Evolutionary conservation across 1,139 yeast genomes (phyloP).

Genomic region (Spencermartinsiella ligniputridi): DNA sequence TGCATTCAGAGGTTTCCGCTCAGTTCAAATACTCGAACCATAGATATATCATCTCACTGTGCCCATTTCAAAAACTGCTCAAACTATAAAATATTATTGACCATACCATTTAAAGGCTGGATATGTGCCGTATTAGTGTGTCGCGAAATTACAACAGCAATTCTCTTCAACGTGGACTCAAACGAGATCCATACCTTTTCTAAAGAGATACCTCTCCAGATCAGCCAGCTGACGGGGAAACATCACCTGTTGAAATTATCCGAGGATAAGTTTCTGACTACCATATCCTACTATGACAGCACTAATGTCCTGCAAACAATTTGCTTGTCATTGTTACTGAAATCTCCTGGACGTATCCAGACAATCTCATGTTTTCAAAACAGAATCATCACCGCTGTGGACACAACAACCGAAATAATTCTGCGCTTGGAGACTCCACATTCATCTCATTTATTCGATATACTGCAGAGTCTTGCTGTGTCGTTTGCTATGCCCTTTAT

Average conservation of each 20-base stretch:
- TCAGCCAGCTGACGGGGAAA: not conserved
- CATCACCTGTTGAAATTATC: not conserved
- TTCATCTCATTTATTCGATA: constrained; percentile 6
- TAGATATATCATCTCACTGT: not conserved
- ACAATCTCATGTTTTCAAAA: not conserved
- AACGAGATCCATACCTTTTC: not conserved
- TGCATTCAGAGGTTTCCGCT: not conserved
- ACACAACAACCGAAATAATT: not conserved
- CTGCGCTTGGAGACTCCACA: not conserved
- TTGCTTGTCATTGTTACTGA: not conserved
- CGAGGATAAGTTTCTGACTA: constrained; percentile 3
- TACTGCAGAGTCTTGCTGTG: constrained; percentile 17
- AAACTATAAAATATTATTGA: not conserved
- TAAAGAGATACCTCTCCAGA: not conserved
- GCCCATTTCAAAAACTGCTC: not conserved
- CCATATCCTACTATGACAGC: constrained; percentile 7
- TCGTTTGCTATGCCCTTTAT: constrained; percentile 20
- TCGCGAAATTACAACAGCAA: not conserved
- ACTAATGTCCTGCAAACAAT: not conserved
- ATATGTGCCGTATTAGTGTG: not conserved
- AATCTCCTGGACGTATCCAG: constrained; percentile 2
- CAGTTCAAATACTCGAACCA: not conserved
- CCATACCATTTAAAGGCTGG: not conserved
- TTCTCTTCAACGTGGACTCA: not conserved
- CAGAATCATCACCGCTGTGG: not conserved